phyloP scores from a whole-genome alignment of 768 basidiomycete genomes.

The Psilocybe cyanescens region DNA sequence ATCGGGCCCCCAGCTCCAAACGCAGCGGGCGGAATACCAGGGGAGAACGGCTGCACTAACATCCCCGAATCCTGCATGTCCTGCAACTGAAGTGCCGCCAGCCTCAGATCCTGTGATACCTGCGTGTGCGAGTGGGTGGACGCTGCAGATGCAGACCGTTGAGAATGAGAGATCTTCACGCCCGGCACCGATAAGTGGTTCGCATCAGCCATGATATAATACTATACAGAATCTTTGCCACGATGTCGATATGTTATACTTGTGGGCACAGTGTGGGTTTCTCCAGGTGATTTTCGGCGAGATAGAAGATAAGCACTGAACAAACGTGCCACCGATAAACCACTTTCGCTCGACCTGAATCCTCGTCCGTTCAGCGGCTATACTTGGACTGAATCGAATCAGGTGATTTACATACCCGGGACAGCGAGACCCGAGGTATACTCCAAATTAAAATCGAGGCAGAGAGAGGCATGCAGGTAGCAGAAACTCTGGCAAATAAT shows the following conservation, averaged over 20 bases:
- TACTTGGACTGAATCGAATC: background rate
- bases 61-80: conserved; percentile 43
- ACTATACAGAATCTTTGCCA: background rate
- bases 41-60: conserved; percentile 33
- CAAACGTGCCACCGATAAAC: background rate
- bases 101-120: conserved; percentile 49
- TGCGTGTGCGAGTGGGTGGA: background rate
- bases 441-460: background rate
- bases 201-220: conserved; percentile 26
- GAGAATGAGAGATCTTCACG: background rate
- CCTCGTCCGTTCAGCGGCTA: background rate
- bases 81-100: conserved; percentile 55
- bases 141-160: too few relatives aligned
- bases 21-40: conserved; percentile 55
- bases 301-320: conserved; percentile 3
- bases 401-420: background rate
- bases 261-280: background rate
- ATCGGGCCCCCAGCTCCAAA: conserved; percentile 82
- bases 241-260: conserved; percentile 3
- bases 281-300: background rate
- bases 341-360: background rate
- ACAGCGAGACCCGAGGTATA: background rate
- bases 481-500: background rate
- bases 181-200: conserved; percentile 31
- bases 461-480: too few relatives aligned